Evolutionary conservation across 1,284 basidiomycete species (phyloP), one percentile per base, ranked within the genome.

Genomic region (Sphaerobolus stellatus): DNA sequence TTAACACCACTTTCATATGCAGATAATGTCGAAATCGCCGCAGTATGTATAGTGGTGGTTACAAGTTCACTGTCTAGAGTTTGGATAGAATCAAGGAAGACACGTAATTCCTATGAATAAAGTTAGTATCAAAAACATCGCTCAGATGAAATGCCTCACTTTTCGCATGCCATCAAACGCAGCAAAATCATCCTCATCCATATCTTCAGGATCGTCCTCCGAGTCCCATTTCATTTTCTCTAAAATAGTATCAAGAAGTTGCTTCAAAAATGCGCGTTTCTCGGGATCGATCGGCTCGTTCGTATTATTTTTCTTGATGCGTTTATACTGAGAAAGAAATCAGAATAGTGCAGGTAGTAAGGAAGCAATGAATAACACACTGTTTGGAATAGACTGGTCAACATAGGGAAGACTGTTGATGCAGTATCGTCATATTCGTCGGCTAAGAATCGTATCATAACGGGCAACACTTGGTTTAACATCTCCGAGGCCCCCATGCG

Each of bases 201-300:
- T 79, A 61, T 94, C 92, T 33, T 87, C 83, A 6, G 88, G 86
- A 64, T 94, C 89, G 4, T 82, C 83, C 0, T 88, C 85, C 59
- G 84, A 80, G 50, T 92, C 89, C 98, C 98, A 99, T 66, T 94
- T 96, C 69, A 92, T 81, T 74, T 98, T 98, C 53, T 82, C 78
- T 30, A 98, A 74, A 33, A 93, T 82, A 33, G 94, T 87, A 60
- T 88, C 79, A 14, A 99, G 78, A 5, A 98, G 76, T 4, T 87
- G 88, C 4, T 78, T 75, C 16, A 99, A 79, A 75, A 99, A 96
- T 6, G 84, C 77, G 28, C 86, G 84, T 66, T 90, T 94, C 56
- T 83, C 75, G 2, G 81, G 58, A 6, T 75, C 82, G 34, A 94
- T 83, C 20, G 89, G 73, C 11, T 82, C 81, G n/a, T 80, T 81